These are phyloP conservation scores for Stipa capillata DNA, from an alignment of 176 grass and related monocot genomes.

Conservation along the genomic window DNA sequence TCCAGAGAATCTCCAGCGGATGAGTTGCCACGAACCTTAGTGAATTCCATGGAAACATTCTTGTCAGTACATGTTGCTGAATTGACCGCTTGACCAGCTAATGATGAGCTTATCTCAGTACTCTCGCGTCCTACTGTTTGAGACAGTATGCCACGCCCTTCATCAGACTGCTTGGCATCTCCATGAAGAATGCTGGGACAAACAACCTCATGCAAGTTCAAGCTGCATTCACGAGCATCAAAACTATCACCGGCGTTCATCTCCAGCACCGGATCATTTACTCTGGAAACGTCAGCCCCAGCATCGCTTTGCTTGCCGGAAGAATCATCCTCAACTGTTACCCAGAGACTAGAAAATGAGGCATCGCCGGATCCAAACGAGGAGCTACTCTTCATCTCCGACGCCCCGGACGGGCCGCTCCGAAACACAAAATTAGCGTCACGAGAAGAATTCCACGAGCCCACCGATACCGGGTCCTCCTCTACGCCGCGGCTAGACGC, in stretches of 20 bases:
- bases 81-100: neutral
- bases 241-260: neutral
- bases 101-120: neutral
- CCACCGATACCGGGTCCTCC: neutral
- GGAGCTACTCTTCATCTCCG: slow-evolving; percentile 26
- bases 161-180: neutral
- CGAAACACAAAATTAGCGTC: slow-evolving; percentile 27
- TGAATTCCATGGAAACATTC: neutral
- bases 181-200: neutral
- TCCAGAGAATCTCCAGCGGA: neutral
- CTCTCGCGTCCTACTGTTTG: neutral
- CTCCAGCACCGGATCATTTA: neutral
- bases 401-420: neutral
- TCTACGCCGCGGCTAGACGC: neutral
- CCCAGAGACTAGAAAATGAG: neutral
- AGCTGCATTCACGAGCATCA: neutral
- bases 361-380: slow-evolving; percentile 15
- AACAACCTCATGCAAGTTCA: neutral
- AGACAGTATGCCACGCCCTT: neutral
- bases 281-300: neutral
- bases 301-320: neutral
- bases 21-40: neutral
- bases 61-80: neutral
- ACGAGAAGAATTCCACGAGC: slow-evolving; percentile 14
- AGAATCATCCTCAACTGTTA: neutral